These are phyloP conservation scores for Castanea sativa DNA, from an alignment of 306 rosid genomes.

Conservation along the genomic window DNA sequence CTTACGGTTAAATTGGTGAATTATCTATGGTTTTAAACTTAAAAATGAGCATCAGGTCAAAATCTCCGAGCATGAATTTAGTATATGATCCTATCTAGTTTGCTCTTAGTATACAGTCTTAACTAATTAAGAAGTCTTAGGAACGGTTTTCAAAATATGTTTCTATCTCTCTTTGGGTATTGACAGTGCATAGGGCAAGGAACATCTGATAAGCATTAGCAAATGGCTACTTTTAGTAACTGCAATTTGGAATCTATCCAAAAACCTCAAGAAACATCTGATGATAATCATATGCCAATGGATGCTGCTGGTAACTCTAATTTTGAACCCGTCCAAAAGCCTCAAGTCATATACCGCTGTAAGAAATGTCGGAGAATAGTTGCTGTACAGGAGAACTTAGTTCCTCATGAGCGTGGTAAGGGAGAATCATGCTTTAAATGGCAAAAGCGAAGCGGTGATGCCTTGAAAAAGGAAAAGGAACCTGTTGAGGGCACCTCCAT, in stretches of 20 bases:
- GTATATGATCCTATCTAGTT: neutral
- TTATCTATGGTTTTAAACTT: neutral
- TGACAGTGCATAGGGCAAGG: neutral
- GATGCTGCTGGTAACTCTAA: conserved; percentile 41
- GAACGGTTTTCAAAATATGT: neutral
- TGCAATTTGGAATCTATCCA: neutral
- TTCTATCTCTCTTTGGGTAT: neutral
- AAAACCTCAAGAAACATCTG: neutral
- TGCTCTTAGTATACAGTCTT: neutral
- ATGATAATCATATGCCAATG: conserved; percentile 26
- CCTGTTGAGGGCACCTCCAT: conserved; percentile 64
- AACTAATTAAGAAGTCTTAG: neutral
- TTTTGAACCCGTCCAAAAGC: conserved; percentile 33
- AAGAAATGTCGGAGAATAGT: conserved; percentile 83
- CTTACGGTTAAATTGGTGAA: neutral
- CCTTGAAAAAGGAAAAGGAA: conserved; percentile 31
- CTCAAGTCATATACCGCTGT: conserved; percentile 59
- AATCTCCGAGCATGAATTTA: neutral
- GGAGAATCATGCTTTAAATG: conserved; percentile 73
- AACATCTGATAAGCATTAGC: neutral
- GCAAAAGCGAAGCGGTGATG: conserved; percentile 54
- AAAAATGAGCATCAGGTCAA: neutral
- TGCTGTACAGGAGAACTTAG: conserved; percentile 61
- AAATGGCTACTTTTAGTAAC: neutral
- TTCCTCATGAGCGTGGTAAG: conserved; percentile 64